Base-by-base conservation (phyloP, 2,329 filamentous ascomycete species). In the Xylaria arbuscula region DNA sequence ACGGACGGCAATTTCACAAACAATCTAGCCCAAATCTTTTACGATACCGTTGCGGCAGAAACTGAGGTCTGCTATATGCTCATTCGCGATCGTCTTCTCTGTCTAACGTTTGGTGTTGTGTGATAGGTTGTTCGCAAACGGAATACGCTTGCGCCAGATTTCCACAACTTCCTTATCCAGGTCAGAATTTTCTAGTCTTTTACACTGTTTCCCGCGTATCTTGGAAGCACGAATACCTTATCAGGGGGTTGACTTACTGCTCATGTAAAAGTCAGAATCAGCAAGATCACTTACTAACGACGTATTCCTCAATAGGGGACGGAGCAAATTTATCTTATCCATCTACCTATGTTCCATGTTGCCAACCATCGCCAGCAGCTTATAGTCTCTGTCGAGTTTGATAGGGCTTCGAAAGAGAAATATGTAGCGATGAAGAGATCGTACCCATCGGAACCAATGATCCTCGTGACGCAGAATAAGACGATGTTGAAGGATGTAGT, bases 351-450 rank as follows among this genome's bases (percentile, higher is more conserved):
- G 45, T 84, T 84, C 70, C 78, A 82, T 42, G 73, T 78, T 4
- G 80, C 81, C 1, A 82, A 81, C 8, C 80, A 81, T 7, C 78
- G 78, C 0, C 76, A 79, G 24, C 82, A 84, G 51, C 74, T 82
- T 11, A 78, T 83, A 2, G 70, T 83, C 6, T 67, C 73, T 0
- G 76, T 74, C 2, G 67, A 74, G 17, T 70, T 80, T 36, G 73
- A 75, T 38, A 13, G 67, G 8, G 48, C 24, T 1, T 71, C 71
- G 2, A 69, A 64, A 59, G 40, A 55, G 0, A 73, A 72, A 64
- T 80, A 78, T 56, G 36, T 70, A 7, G 65, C 64, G 4, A 66
- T 77, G 68, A 77, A 76, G 61, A 66, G 48, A 32, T 67, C 72
- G 7, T 73, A 74, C 64, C 76, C 75, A 3, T 71, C 69, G 0